A percentile compares a stretch with the other conserved stretches of the same genome.
phyloP scores from a whole-genome alignment of 805 yeast genomes.

The Wickerhamomyces sydowiorum region DNA sequence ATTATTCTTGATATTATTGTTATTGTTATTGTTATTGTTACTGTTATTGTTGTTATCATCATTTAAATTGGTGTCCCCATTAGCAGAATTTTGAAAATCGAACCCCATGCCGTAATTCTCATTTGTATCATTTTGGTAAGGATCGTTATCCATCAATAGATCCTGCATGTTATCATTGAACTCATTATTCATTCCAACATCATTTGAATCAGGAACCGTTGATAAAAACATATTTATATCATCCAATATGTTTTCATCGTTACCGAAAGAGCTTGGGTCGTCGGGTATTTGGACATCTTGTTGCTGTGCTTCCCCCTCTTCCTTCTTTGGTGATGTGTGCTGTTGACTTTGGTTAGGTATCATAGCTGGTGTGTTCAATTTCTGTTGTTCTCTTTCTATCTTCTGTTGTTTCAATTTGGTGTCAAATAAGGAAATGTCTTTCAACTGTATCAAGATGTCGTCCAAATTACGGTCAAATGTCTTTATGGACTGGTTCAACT shows the following conservation, averaged over 20 bases:
- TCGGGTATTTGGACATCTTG: slow-evolving; percentile 3
- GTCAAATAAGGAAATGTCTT: slow-evolving; percentile 16
- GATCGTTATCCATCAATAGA: slow-evolving; percentile 15
- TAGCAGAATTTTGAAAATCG: slow-evolving; percentile 1
- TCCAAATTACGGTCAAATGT: slow-evolving; percentile 17
- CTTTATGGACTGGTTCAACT: slow-evolving; percentile 12
- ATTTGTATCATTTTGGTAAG: slow-evolving; percentile 4
- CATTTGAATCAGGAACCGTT: slow-evolving; percentile 26
- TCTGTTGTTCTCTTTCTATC: slow-evolving; percentile 9
- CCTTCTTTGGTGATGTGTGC: slow-evolving; percentile 6
- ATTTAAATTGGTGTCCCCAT: slow-evolving; percentile 4
- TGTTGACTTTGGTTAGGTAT: too few relatives aligned
- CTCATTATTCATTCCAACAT: slow-evolving; percentile 20
- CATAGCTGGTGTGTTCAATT: slow-evolving; percentile 1
- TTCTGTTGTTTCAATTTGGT: slow-evolving; percentile 12
- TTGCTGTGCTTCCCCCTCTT: slow-evolving; percentile 1
- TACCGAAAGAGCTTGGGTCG: slow-evolving; percentile 7
- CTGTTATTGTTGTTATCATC: slow-evolving; percentile 2
- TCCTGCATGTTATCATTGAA: slow-evolving; percentile 18
- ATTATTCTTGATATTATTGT: not conserved
- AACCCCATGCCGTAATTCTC: slow-evolving; percentile 1
- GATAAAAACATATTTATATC: slow-evolving; percentile 23
- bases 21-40: slow-evolving; percentile 1
- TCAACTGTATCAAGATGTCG: slow-evolving; percentile 17
- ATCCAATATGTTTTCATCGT: slow-evolving; percentile 16